A percentile compares a stretch with the other conserved stretches of the same genome.
Evolutionary conservation across 139 green algal species (phyloP).

Genomic region (Coelastrella sp.): DNA sequence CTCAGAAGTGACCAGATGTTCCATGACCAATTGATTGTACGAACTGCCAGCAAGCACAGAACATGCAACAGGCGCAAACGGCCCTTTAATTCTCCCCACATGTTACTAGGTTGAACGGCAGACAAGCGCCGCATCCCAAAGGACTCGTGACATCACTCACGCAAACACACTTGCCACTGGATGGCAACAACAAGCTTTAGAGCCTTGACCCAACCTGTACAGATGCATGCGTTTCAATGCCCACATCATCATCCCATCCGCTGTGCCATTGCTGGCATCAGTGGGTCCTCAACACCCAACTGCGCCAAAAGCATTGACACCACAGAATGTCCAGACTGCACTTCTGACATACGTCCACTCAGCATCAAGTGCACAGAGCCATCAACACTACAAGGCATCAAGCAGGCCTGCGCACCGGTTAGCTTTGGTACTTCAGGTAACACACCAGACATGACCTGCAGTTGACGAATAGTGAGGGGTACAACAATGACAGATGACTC

Average conservation of each 20-base stretch:
- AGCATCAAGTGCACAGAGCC: constrained; percentile 18
- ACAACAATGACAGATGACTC: background rate
- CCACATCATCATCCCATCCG: background rate
- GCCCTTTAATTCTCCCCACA: no score
- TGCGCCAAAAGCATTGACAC: background rate
- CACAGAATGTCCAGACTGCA: background rate
- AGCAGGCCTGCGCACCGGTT: constrained; percentile 6
- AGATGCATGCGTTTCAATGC: no score
- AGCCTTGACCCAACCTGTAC: no score
- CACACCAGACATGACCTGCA: background rate
- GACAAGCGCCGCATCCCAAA: no score
- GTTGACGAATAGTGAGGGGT: background rate
- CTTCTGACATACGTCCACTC: background rate
- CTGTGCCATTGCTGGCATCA: constrained; percentile 16
- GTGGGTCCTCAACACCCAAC: constrained; percentile 3
- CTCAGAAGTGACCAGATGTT: no score
- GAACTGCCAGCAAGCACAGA: no score
- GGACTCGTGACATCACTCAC: no score
- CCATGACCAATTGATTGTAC: no score
- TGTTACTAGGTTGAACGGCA: no score
- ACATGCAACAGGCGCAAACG: no score
- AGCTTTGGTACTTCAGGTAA: background rate
- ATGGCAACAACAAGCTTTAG: no score
- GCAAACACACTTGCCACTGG: no score
- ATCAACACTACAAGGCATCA: background rate